Conservation (phyloP, 1,139 yeast genomes). For the Pneumocystis wakefieldiae region DNA sequence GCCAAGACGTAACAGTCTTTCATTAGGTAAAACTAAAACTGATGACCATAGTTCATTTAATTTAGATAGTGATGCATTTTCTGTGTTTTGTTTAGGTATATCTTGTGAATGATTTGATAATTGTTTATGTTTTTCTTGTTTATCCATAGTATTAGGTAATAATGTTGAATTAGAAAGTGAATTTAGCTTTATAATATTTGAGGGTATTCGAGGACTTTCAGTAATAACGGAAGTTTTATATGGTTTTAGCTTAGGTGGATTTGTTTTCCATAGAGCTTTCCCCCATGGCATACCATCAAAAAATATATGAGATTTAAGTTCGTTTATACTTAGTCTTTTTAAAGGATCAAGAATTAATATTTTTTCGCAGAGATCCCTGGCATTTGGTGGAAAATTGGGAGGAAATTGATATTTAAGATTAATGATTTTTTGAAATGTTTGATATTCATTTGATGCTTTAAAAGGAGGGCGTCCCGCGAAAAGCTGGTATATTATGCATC, state of each 20-base stretch:
- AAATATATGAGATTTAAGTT: slow-evolving; percentile 61
- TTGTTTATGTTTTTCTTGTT: slow-evolving; percentile 17
- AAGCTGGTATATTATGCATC: slow-evolving; percentile 84
- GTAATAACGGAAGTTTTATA: slow-evolving; percentile 32
- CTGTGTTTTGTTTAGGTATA: slow-evolving; percentile 15
- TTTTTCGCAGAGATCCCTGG: slow-evolving; percentile 55
- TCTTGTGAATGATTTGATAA: slow-evolving; percentile 19
- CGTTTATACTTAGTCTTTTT: slow-evolving; percentile 45
- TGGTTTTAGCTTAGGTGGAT: slow-evolving; percentile 69
- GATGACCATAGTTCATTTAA: slow-evolving; percentile 15
- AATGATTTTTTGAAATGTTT: slow-evolving; percentile 85
- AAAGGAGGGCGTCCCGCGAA: slow-evolving; percentile 93
- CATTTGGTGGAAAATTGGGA: slow-evolving; percentile 59
- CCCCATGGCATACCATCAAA: slow-evolving; percentile 49
- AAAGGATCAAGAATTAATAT: slow-evolving; percentile 53
- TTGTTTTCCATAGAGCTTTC: slow-evolving; percentile 49
- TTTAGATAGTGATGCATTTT: slow-evolving; percentile 12
- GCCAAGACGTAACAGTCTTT: slow-evolving; percentile 13
- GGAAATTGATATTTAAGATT: slow-evolving; percentile 69
- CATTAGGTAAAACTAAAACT: slow-evolving; percentile 21
- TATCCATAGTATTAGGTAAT: slow-evolving; percentile 17
- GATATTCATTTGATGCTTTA: slow-evolving; percentile 86
- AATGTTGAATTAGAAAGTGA: slow-evolving; percentile 14
- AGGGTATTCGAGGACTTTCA: slow-evolving; percentile 27
- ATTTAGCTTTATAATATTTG: slow-evolving; percentile 26